Percentiles rank a stretch among this genome's conserved stretches.
These are phyloP conservation scores for Penicillium egyptiacum DNA, from an alignment of 495 filamentous ascomycete genomes.

Conservation along the genomic window DNA sequence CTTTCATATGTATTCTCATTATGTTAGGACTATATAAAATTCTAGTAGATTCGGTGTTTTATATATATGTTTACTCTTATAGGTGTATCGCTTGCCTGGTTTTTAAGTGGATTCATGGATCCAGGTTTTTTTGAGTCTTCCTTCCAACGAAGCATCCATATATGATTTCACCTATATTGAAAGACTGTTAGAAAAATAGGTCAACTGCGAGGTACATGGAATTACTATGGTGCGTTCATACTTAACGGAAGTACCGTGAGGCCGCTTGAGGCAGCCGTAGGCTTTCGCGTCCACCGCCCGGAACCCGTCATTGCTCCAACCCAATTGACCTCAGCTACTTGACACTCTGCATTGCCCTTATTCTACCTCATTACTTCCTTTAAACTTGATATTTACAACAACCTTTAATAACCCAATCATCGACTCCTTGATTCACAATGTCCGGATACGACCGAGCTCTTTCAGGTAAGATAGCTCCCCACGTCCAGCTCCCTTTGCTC, in stretches of 20 bases:
- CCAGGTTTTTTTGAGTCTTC: background rate
- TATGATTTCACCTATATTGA: background rate
- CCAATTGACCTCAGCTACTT: slow-evolving; percentile 19
- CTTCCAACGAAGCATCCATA: background rate
- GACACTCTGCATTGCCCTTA: slow-evolving; percentile 12
- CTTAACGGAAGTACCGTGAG: slow-evolving; percentile 13
- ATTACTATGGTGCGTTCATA: slow-evolving; percentile 9
- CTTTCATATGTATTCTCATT: slow-evolving; percentile 14
- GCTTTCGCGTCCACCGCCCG: slow-evolving; percentile 38
- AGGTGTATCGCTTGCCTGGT: background rate
- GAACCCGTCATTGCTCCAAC: slow-evolving; percentile 32
- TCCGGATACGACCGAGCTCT: slow-evolving; percentile 94
- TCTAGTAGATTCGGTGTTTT: background rate
- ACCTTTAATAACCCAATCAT: slow-evolving; percentile 2
- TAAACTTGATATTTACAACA: background rate
- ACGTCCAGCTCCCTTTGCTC: slow-evolving; percentile 27
- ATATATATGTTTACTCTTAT: background rate
- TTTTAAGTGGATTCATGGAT: background rate
- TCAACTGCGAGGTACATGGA: slow-evolving; percentile 2
- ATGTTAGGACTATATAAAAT: background rate
- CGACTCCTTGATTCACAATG: slow-evolving; percentile 54
- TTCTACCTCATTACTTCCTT: slow-evolving; percentile 15
- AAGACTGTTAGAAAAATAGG: background rate
- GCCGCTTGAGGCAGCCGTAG: slow-evolving; percentile 29
- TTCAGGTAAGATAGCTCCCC: slow-evolving; percentile 63